Percentiles rank a stretch among this genome's conserved stretches.
Conservation (phyloP, 805 yeast genomes). For the Tetrapisispora fleetii region DNA sequence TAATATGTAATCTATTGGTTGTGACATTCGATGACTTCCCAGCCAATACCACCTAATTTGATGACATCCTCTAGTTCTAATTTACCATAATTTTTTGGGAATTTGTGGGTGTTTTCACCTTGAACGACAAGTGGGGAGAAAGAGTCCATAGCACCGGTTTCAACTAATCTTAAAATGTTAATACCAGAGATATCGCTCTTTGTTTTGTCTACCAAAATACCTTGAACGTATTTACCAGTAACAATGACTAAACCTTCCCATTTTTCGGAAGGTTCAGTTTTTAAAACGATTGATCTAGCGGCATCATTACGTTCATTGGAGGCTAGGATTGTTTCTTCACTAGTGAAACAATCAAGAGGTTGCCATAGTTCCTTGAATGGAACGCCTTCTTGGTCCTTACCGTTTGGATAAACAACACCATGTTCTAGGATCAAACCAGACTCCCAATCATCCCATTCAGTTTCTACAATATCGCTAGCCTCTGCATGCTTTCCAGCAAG, state of each 20-base stretch:
- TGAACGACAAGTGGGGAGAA: conserved; percentile 10
- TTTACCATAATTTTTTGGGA: conserved; percentile 21
- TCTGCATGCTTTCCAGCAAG: conserved; percentile 21
- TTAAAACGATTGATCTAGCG: conserved; percentile 20
- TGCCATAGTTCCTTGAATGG: conserved; percentile 30
- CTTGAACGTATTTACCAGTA: conserved; percentile 29
- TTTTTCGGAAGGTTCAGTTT: conserved; percentile 14
- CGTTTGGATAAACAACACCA: conserved; percentile 26
- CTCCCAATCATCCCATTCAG: conserved; percentile 27
- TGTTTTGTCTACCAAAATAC: conserved; percentile 21
- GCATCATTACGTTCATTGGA: conserved; percentile 6
- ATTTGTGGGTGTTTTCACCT: conserved; percentile 20
- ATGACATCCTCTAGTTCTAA: conserved; percentile 17
- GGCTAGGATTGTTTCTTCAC: conserved; percentile 13
- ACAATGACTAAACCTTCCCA: conserved; percentile 24
- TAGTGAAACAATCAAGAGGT: conserved; percentile 22
- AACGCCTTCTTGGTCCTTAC: conserved; percentile 20
- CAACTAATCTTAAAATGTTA: conserved; percentile 23
- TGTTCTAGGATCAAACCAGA: conserved; percentile 28
- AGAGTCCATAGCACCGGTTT: conserved; percentile 10
- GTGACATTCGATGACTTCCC: conserved; percentile 26
- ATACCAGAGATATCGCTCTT: conserved; percentile 14
- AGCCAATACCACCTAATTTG: conserved; percentile 15
- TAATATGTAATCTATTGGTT: background rate
- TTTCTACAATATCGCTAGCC: conserved; percentile 19